Evolutionary conservation across 1,284 basidiomycete genomes (phyloP), one percentile per base, ranked within the genome.

Genomic region (Coriolopsis trogii): DNA sequence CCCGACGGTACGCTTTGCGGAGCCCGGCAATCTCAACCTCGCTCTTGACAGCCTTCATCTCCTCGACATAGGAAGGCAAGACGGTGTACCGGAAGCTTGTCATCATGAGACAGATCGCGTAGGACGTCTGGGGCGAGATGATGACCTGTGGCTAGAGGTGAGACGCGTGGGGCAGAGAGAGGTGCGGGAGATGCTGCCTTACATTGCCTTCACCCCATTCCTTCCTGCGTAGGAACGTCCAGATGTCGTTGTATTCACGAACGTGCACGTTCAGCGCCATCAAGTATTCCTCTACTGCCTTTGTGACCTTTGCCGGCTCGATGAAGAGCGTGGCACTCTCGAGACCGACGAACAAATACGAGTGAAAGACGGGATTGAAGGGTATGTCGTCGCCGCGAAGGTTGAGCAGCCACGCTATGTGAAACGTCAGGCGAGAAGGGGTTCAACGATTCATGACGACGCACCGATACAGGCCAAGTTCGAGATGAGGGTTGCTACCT

Each of bases 1-100:
- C 96, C 40, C 95, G 81, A 6, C 94, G 71, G 70, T 98, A 98
- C 0, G 94, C 93, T 44, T 82, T 77, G 50, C 85, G 81, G 70
- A 97, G 76, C 1, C 95, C 94, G 43, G 89, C 81, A 42, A 96
- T 76, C 73, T 98, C 95, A 18, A 79, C 78, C 16, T 82, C 73
- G 65, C 96, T 98, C 82, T 99, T 99, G 66, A 95, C 74, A 1
- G 87, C 83, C 76, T 95, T 93, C 71, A 89, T 84, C 41, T 82
- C 76, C 49, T 93, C 89, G n/a, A 97, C 76, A 48, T 77, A 76
- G 2, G 84, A 80, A 0, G 85, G 82, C 3, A 76, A 71, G 41
- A 91, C 73, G 0, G 86, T 87, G 66, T 89, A 91, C 9, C 88
- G 84, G 67, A 84, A 82, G 63, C 87, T 84, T 0, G 88, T 90